Conservation (phyloP, 208 protist species). For the Acanthamoeba castellanii region DNA sequence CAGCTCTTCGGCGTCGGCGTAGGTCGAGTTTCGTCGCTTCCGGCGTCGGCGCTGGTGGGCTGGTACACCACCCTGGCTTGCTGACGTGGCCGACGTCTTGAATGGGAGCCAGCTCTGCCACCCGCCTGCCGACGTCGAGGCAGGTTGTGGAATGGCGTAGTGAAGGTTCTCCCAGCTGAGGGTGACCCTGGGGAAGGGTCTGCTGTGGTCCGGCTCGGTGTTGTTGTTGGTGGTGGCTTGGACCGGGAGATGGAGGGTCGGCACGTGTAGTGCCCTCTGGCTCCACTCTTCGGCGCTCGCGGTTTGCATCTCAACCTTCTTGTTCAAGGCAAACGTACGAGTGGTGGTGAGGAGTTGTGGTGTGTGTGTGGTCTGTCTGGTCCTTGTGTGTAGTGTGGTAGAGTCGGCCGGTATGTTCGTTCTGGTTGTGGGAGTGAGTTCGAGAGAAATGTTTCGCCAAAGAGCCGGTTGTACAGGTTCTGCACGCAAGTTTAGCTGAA, state of each 20-base stretch:
- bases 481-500: too few relatives aligned
- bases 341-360: too few relatives aligned
- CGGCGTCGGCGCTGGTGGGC: neutral
- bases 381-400: too few relatives aligned
- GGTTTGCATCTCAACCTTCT: too few relatives aligned
- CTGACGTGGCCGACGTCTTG: neutral
- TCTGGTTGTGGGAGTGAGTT: too few relatives aligned
- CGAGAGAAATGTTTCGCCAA: too few relatives aligned
- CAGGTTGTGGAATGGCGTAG: slow-evolving; percentile 2
- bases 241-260: neutral
- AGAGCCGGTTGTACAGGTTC: too few relatives aligned
- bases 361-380: too few relatives aligned
- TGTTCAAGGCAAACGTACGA: too few relatives aligned
- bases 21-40: neutral
- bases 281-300: neutral
- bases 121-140: neutral
- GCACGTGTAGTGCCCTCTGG: neutral
- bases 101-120: neutral
- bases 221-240: neutral
- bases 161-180: slow-evolving; percentile 6
- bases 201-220: neutral
- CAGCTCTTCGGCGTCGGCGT: neutral
- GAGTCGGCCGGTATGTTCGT: too few relatives aligned
- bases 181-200: neutral
- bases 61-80: neutral